Evolutionary conservation across 257 asterid genomes (phyloP), one percentile per base, ranked within the genome.

Genomic region (Petrea volubilis): DNA sequence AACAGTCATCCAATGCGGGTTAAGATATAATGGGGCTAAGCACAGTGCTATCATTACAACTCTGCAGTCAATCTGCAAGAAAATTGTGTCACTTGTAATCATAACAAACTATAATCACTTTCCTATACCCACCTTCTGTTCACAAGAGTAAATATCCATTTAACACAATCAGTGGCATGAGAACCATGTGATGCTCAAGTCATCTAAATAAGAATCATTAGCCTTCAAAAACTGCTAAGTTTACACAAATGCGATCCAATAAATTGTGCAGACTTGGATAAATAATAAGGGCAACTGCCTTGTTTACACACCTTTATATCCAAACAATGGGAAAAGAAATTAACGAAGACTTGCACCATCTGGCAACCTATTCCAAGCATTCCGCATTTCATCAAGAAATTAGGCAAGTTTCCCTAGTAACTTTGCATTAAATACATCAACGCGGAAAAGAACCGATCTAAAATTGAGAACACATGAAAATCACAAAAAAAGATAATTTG

Each of bases 351-450:
- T 6, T 56, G 41, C 29, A 63, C 47, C 23, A 11, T 15, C 14
- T 25, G 55, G 56, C 5, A 20, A 34, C 44, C 49, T 59, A 38
- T 49, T n/a, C 53, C 51, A 47, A 25, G 65, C 8, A 78, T 20
- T 31, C 36, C 9, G 65, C 68, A 58, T 41, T 50, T 41, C 11
- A 53, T 18, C 66, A 34, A 52, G 68, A 69, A 64, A 62, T 29
- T 57, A 18, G 33, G 64, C 28, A 46, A 53, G 41, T 28, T 21
- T 3, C 29, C 60, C 34, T 4, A 44, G 50, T 18, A 58, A 65
- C 56, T 69, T 28, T 8, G 72, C 79, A 62, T 23, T 58, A 27
- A 61, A 43, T 43, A n/a, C 74, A 69, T 57, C 20, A 64, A 64
- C 46, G 62, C 51, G 68, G 43, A 53, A 33, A 25, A 29, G 28